Base-by-base conservation (phyloP, 306 rosid genomes). In the Prunus mira region DNA sequence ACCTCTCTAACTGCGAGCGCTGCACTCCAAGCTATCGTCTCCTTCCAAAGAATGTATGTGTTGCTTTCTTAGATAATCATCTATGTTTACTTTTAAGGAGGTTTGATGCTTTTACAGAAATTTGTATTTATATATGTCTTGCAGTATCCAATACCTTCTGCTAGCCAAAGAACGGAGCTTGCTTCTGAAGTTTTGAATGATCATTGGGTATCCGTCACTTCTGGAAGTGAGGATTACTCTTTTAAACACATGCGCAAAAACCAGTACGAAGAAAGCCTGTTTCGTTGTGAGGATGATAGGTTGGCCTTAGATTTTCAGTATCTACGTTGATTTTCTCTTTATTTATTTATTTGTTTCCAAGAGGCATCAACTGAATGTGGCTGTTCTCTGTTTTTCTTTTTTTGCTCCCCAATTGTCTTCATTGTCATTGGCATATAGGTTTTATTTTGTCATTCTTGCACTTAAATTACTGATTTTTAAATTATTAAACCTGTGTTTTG, bases 201-300 rank as follows among this genome's bases (percentile, higher is more conserved):
- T 75, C 87, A 91, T 65, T 96, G 98, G 99, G 99, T 96, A 45
- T 96, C 99, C 47, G 99, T 96, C 73, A 96, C 99, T 78, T 96
- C 99, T 69, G 99, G 99, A 81, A 96, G 99, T 65, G 99, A 96
- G 83, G 99, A 96, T 81, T 96, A 96, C 82, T 96, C 99, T 75
- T 96, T 96, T 71, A 96, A 96, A 86, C 99, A 96, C 81, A 96
- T 96, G 99, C 99, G 99, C 79, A 96, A 96, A 88, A 96, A 96
- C 81, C 99, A 96, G 82, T 96, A 96, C 75, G 99, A 96, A 85
- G 99, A 96, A 84, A 96, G 99, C 79, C 85, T 96, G 86, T 96
- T 96, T 79, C 91, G 99, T 83, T 96, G 99, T 20, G 99, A 96
- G 88, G 99, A 96, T 84, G 99, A 96, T 89, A 96, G 99, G 99